Evolutionary conservation across 441 rosid species (phyloP).

Genomic region (Populus tomentosa): DNA sequence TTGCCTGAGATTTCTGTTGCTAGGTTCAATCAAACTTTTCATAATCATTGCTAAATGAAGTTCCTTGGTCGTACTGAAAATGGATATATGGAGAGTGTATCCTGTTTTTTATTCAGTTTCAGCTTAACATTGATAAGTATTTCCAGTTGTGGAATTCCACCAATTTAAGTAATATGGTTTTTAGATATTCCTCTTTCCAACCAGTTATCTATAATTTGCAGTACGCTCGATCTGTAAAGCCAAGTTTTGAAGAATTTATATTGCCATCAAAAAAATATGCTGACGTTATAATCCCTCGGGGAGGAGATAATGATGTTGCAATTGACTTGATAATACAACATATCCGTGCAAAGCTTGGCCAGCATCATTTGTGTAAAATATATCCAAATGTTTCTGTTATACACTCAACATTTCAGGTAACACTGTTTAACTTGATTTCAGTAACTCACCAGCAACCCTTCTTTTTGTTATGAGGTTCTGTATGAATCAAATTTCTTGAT

Average conservation of each 20-base stretch:
- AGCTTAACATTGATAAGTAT: too few species aligned
- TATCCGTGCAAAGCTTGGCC: too few species aligned
- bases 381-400: constrained; percentile 11
- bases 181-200: too few species aligned
- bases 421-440: background rate
- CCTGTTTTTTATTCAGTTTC: background rate
- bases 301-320: constrained; percentile 44
- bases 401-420: constrained; percentile 73
- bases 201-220: constrained; percentile 22
- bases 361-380: too few species aligned
- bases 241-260: constrained; percentile 53
- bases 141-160: background rate
- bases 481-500: background rate
- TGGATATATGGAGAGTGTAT: too few species aligned
- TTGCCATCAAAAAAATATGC: constrained; percentile 25
- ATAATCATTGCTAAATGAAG: background rate
- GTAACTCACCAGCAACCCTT: background rate
- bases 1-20: background rate
- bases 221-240: constrained; percentile 87
- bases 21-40: background rate
- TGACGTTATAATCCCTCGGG: constrained; percentile 83
- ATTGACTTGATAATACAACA: too few species aligned
- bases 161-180: background rate
- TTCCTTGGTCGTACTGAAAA: background rate
- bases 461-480: background rate